Evolutionary conservation across 2,329 filamentous ascomycete species (phyloP), one percentile per base, ranked within the genome.

Genomic region (Talaromyces sp.): DNA sequence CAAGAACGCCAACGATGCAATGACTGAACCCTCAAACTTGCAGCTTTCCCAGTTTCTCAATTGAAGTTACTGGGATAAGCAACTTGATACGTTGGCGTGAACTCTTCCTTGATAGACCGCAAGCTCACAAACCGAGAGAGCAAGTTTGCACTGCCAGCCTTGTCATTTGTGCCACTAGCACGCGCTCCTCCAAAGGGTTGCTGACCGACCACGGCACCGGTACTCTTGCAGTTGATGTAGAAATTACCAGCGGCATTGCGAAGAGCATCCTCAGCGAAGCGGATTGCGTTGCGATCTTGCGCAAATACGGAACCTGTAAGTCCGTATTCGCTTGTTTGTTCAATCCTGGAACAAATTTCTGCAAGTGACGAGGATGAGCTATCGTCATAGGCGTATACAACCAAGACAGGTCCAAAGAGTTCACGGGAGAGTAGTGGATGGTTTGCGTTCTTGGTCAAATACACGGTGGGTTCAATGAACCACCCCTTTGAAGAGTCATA

Each of bases 391-490:
- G 92, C 82, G 74, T 95, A 84, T 10, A 88, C 76, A 33, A 84
- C 83, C 41, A 94, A 78, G 58, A 95, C 76, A 33, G 90, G 90
- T 1, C 90, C 90, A 73, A 96, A 96, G 61, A 95, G 84, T 74
- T 96, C 91, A 37, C 84, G 87, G 53, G 80, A 84, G 51, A 96
- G 79, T 64, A 93, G 85, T 62, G 83, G 82, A 78, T 95, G 90
- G 61, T 82, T 76, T 0, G 89, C 86, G 76, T 89, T 87, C 53
- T 80, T 84, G 53, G 89, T 89, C 62, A 80, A 76, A 79, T 93
- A 95, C 69, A 96, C 82, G 62, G 91, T 95, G 6, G 91, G 91
- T 73, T 89, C 82, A 69, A 96, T 84, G 77, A 84, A 96, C 80
- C 88, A 96, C 62, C 91, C 91, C 75, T 86, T 86, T 64, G 82